Base-by-base conservation (phyloP, 768 basidiomycete genomes). In the Pleurotus pulmonarius region DNA sequence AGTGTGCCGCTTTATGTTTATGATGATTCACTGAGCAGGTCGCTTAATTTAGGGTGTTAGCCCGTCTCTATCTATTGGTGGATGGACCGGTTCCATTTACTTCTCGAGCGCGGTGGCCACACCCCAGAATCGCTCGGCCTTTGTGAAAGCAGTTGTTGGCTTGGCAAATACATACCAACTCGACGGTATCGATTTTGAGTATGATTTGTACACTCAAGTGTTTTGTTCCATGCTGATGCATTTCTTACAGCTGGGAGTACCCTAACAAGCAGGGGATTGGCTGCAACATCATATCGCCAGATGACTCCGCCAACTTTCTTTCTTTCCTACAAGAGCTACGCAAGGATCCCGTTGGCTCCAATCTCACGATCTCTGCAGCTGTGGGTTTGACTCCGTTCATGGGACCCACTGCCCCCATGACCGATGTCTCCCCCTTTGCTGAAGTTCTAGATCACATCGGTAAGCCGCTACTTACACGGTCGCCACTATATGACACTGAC, bases 301-400 rank as follows among this genome's bases (percentile, higher is more conserved):
- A 67, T 18, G 95, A 98, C 66, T 83, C 85, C 1, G 74, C 78
- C 11, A 94, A 97, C 71, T 89, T 90, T 70, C 81, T 97, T 22
- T 65, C 76, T 15, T 92, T 96, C 76, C 75, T 98, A 12, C 79
- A 87, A 63, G 79, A 82, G 46, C 82, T 97, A 20, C 84, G 92
- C 45, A 62, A 67, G 29, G 71, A 83, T 54, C 71, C 85, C 7
- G 72, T 82, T 1, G 77, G 80, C 0, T 66, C 75, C 26, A 78
- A 77, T 1, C 69, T 93, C 58, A 85, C 84, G 24, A 76, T 97
- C 55, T 70, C 78, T 2, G 79, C 76, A 25, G 79, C 78, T 5
- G 71, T 70, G 15, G 69, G 72, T 0, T 69, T 70, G n/a, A 59
- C 56, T 4, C 78, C 79, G 0, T 82, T 80, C 65, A 62, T 67